Evolutionary conservation across 2,329 filamentous ascomycete species (phyloP).

Genomic region (Dissoconium aciculare): DNA sequence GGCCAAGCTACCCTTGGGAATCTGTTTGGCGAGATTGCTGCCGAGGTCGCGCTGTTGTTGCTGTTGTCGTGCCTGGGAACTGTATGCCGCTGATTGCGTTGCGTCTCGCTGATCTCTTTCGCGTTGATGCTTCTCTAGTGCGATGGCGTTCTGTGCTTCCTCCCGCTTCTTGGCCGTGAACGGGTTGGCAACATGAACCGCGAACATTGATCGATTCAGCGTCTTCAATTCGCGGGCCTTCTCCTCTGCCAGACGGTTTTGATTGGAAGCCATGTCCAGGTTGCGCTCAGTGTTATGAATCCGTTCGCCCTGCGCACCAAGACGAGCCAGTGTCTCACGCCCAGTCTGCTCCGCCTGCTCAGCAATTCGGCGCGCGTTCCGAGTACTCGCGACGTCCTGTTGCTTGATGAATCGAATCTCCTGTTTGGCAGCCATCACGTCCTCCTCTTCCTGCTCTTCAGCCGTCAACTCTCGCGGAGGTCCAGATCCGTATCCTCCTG

Average conservation of each 20-base stretch:
- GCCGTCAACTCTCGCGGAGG: slow-evolving; percentile 65
- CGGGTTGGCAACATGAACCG: slow-evolving; percentile 31
- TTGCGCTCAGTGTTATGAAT: slow-evolving; percentile 73
- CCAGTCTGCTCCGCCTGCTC: slow-evolving; percentile 57
- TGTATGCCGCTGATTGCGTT: slow-evolving; percentile 40
- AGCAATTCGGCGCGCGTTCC: slow-evolving; percentile 54
- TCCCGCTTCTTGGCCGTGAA: slow-evolving; percentile 52
- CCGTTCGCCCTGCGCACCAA: slow-evolving; percentile 65
- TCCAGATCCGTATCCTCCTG: slow-evolving; percentile 36
- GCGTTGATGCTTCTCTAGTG: slow-evolving; percentile 48
- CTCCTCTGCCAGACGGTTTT: slow-evolving; percentile 62
- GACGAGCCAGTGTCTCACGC: slow-evolving; percentile 53
- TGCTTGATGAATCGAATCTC: slow-evolving; percentile 65
- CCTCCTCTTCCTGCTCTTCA: slow-evolving; percentile 62
- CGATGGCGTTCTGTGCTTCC: slow-evolving; percentile 47
- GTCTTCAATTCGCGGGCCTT: slow-evolving; percentile 71
- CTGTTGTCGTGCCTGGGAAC: slow-evolving; percentile 44
- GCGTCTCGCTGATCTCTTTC: slow-evolving; percentile 43
- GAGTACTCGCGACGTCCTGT: slow-evolving; percentile 56
- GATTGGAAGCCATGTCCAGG: slow-evolving; percentile 57
- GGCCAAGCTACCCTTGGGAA: slow-evolving; percentile 39
- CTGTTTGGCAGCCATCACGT: slow-evolving; percentile 55
- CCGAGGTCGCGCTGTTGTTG: slow-evolving; percentile 42
- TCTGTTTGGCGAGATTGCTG: slow-evolving; percentile 35
- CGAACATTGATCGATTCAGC: slow-evolving; percentile 82